Evolutionary conservation across 169 alveolate species (phyloP).

Genomic region (Haemoproteus tartakovskyi): DNA sequence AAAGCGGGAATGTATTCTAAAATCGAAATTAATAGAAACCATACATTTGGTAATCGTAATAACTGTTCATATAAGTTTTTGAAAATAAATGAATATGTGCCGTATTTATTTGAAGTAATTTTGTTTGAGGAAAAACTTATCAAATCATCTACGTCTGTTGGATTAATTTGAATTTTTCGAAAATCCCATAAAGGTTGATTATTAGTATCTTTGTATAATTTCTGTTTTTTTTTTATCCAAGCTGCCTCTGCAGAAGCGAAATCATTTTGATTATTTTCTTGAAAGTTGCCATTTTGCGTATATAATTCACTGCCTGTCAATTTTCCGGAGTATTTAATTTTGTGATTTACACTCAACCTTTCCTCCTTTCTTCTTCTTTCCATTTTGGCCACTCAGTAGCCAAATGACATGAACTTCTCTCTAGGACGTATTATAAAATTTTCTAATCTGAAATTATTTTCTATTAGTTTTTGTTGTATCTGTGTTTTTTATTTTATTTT

Average conservation of each 20-base stretch:
- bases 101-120: slow-evolving; percentile 31
- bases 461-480: no score
- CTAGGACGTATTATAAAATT: no score
- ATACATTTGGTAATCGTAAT: slow-evolving; percentile 58
- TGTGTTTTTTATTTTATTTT: no score
- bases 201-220: slow-evolving; percentile 74
- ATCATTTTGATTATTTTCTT: slow-evolving; percentile 43
- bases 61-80: slow-evolving; percentile 65
- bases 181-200: slow-evolving; percentile 80
- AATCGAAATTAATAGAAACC: slow-evolving; percentile 47
- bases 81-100: slow-evolving; percentile 68
- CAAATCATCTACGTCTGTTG: slow-evolving; percentile 71
- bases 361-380: slow-evolving; percentile 14
- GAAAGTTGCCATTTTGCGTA: slow-evolving; percentile 21
- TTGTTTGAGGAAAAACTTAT: slow-evolving; percentile 71
- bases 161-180: slow-evolving; percentile 75
- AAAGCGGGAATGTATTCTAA: slow-evolving; percentile 65
- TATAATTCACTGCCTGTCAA: slow-evolving; percentile 4
- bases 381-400: no score
- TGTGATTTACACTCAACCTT: slow-evolving; percentile 8
- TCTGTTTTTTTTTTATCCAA: slow-evolving; percentile 71
- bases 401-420: no score
- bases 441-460: no score
- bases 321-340: slow-evolving; percentile 23
- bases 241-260: slow-evolving; percentile 67